Evolutionary conservation across 805 yeast genomes (phyloP).

Genomic region (Jamesozyma spencerorum): DNA sequence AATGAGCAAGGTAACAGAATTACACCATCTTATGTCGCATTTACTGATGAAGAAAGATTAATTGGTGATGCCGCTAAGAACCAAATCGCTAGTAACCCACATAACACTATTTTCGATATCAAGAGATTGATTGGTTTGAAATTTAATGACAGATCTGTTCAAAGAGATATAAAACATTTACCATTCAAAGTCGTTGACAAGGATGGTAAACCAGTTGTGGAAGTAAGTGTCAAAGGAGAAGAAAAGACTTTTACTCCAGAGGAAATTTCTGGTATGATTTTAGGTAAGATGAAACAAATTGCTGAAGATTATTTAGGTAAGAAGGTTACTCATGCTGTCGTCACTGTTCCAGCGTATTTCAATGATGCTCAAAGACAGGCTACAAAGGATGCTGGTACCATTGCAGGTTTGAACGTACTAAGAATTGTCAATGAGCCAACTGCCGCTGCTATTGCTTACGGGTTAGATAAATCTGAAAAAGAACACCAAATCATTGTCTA

Average conservation of each 20-base stretch:
- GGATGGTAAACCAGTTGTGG: constrained; percentile 77
- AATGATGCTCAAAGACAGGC: constrained; percentile 91
- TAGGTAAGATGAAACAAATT: constrained; percentile 85
- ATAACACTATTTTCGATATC: constrained; percentile 90
- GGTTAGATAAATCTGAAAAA: constrained; percentile 57
- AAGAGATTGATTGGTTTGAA: constrained; percentile 82
- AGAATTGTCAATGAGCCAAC: constrained; percentile 94
- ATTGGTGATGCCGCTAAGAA: constrained; percentile 66
- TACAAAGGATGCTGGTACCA: constrained; percentile 92
- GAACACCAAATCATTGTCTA: constrained; percentile 88
- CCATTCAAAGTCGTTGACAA: constrained; percentile 75
- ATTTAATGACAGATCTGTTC: constrained; percentile 50
- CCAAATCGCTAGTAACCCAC: constrained; percentile 95
- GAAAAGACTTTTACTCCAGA: constrained; percentile 82
- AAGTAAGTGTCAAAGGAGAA: constrained; percentile 85
- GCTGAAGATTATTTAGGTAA: constrained; percentile 87
- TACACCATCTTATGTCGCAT: constrained; percentile 93
- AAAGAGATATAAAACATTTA: constrained; percentile 59
- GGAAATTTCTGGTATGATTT: constrained; percentile 88
- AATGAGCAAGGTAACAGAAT: constrained; percentile 98
- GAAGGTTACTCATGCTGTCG: constrained; percentile 81
- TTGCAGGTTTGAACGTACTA: constrained; percentile 87
- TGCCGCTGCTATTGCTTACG: constrained; percentile 97
- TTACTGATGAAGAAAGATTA: constrained; percentile 71
- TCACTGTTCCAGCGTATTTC: constrained; percentile 90